Evolutionary conservation across 306 rosid species (phyloP), one percentile per base, ranked within the genome.

Genomic region (Crataegus laevigata): DNA sequence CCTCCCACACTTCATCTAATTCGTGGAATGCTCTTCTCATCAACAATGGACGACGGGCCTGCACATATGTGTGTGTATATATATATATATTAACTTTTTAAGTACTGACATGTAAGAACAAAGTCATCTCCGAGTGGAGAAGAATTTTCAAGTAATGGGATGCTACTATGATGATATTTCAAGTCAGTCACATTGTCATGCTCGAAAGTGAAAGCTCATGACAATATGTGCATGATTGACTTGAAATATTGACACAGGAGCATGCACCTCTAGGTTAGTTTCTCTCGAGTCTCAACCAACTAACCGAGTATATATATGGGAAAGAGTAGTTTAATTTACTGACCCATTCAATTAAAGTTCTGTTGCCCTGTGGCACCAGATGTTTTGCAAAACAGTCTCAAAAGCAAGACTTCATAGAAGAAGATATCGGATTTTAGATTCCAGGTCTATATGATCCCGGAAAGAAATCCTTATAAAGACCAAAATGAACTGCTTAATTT

Each of bases 21-120:
- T 72, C 42, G 17, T 74, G 85, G 68, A 73, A 73, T 61, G 73
- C 79, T 52, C 85, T 6, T 12, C 40, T 15, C 55, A 19, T 15
- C 75, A 82, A 26, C 52, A 77, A 52, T 24, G 85, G 85, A 47
- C 72, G 78, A 47, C 72, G 78, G 28, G 85, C 85, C 79, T 73
- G 42, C 18, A 34, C 38, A 34, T 34, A 34, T 30, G 5, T 30
- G 38, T 34, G 38, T 34, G 38, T 34, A 0, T 34, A 6, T 34
- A 0, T 29, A 3, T 29, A 29, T 3, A 34, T 34, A 34, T 6
- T 34, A 34, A 34, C 38, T 6, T 34, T 6, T 34, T 34, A 6
- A 15, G 8, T 5, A 47, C 8, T 14, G 54, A 47, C 54, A 47
- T 47, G 54, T 15, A 47, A 47, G 18, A 47, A 47, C 21, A 47